Evolutionary conservation across 441 rosid species (phyloP).

Genomic region (Capsella rubella): DNA sequence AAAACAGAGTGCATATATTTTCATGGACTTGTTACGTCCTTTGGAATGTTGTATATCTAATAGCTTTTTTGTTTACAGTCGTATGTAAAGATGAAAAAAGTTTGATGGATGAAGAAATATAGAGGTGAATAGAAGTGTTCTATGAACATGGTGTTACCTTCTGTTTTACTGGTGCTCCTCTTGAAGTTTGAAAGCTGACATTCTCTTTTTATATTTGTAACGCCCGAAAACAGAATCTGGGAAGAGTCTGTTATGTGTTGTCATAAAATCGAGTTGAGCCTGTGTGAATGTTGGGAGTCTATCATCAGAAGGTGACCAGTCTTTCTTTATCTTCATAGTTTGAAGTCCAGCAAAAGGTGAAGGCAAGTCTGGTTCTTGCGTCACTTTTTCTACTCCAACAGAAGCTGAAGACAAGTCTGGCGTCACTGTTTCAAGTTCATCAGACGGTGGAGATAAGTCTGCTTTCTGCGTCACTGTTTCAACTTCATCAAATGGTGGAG

Average conservation of each 20-base stretch:
- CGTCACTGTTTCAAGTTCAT: not conserved
- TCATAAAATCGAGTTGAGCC: conserved; percentile 19
- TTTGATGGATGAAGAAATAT: not conserved
- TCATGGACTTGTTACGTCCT: not conserved
- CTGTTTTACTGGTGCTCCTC: not conserved
- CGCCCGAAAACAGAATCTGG: conserved; percentile 25
- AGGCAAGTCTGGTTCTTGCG: not conserved
- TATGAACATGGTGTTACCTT: conserved; percentile 18
- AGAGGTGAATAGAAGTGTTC: not conserved
- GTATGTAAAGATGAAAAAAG: conserved; percentile 3
- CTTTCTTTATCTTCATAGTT: conserved; percentile 19
- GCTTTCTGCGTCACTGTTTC: conserved; percentile 2
- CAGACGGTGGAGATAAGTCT: conserved; percentile 11
- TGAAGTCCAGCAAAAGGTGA: conserved; percentile 14
- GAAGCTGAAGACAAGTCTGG: conserved; percentile 4
- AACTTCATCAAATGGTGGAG: not conserved
- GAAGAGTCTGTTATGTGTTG: conserved; percentile 24
- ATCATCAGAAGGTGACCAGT: conserved; percentile 45
- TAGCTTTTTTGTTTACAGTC: not conserved
- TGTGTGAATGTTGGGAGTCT: conserved; percentile 27
- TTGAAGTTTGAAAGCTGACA: conserved; percentile 7
- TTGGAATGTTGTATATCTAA: conserved; percentile 11
- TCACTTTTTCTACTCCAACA: conserved; percentile 7
- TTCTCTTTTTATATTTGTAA: conserved; percentile 32
- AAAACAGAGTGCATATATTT: conserved; percentile 22